Base-by-base conservation (phyloP, 345 rosid species). In the Brassica nigra region DNA sequence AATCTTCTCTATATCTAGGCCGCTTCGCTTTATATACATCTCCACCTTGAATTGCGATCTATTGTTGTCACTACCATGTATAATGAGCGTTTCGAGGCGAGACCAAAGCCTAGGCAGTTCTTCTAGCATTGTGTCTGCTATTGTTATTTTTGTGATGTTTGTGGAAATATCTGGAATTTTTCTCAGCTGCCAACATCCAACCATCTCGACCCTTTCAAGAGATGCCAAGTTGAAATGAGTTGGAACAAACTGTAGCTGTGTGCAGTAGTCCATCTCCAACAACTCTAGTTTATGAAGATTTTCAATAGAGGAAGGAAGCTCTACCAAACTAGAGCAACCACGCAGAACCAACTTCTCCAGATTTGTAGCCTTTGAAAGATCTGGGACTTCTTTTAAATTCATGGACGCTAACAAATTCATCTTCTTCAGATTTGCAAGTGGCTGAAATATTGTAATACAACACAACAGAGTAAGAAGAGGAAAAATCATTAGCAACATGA, bases 141-240 rank as follows among this genome's bases (percentile, higher is more conserved):
- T 20, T 5, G 0, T 0, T 7, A 83, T 69, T 6, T 4, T 0
- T 11, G 28, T 9, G 68, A 85, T 37, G 42, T 74, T 74, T 0
- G 33, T 34, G 1, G 69, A 76, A 18, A 84, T 34, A 34, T 66
- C 71, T 37, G 85, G 83, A 59, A 79, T 0, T 11, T 28, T 62
- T 11, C 3, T 44, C 61, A 81, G 4, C 3, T 10, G 2, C 6
- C 1, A 8, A 78, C 89, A 85, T 0, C 69, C 62, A 1, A 0
- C 0, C 58, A 62, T 66, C 14, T 0, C 3, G 27, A 71, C 4
- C 18, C 4, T 1, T 63, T 28, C 37, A 47, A 70, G 67, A 33
- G 55, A 85, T 42, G 29, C 2, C 66, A 59, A n/a, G 70, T 67
- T 42, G 36, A 47, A 1, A 29, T 4, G 49, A 10, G 30, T n/a